A percentile compares a stretch with the other conserved stretches of the same genome.
phyloP scores from a whole-genome alignment of 2,329 filamentous ascomycete species.

The Aspergillus sergii region DNA sequence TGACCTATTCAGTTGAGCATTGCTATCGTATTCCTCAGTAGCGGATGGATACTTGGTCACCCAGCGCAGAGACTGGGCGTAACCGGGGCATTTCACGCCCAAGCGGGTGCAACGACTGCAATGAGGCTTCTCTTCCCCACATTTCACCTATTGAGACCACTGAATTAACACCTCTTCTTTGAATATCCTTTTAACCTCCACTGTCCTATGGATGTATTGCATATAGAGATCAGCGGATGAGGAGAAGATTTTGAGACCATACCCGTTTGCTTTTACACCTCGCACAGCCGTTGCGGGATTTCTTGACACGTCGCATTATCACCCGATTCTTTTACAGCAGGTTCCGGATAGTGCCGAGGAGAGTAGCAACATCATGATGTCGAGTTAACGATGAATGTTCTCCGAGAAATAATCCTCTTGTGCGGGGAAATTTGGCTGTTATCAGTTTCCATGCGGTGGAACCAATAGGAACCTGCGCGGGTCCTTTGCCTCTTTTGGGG shows the following conservation, averaged over 20 bases:
- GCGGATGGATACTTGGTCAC: constrained; percentile 34
- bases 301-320: constrained; percentile 46
- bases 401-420: neutral
- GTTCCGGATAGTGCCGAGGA: constrained; percentile 42
- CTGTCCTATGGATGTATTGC: neutral
- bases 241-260: constrained; percentile 13
- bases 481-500: neutral
- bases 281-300: constrained; percentile 46
- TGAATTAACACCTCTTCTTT: neutral
- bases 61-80: constrained; percentile 41
- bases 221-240: constrained; percentile 4
- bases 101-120: constrained; percentile 42
- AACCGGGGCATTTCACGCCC: constrained; percentile 41
- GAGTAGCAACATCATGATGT: constrained; percentile 24
- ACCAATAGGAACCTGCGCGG: neutral
- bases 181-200: neutral
- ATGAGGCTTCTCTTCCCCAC: constrained; percentile 42
- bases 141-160: constrained; percentile 37
- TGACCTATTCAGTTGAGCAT: constrained; percentile 8
- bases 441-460: neutral
- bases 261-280: constrained; percentile 46
- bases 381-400: neutral
- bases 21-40: constrained; percentile 15
- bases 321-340: constrained; percentile 47
- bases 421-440: constrained; percentile 9